Percentiles rank a stretch among this genome's conserved stretches.
Conservation (phyloP, 108 stramenopile genomes). For the Hondaea fermentalgiana region DNA sequence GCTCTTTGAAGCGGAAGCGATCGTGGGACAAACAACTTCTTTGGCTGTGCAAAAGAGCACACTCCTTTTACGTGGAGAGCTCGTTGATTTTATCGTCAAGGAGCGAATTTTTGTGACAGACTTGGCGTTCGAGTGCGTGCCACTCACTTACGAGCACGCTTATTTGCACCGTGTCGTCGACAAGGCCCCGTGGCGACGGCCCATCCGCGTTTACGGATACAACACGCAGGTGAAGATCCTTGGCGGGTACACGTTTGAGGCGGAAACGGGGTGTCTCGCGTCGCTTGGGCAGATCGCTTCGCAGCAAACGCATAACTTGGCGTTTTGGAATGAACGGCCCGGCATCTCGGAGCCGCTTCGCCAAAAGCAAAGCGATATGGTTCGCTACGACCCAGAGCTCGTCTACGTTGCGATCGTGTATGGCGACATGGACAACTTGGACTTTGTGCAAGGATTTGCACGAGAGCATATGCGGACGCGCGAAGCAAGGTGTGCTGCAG, state of each 20-base stretch:
- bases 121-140: conserved; percentile 16
- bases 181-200: conserved; percentile 9
- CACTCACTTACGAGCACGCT: neutral
- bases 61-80: neutral
- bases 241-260: conserved; percentile 23
- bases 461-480: neutral
- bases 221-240: neutral
- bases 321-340: neutral
- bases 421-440: conserved; percentile 28
- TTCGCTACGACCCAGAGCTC: neutral
- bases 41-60: neutral
- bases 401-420: conserved; percentile 17
- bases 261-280: conserved; percentile 18
- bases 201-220: conserved; percentile 26
- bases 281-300: conserved; percentile 20
- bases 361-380: neutral
- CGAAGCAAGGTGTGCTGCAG: neutral
- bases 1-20: neutral
- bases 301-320: neutral
- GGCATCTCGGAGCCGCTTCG: neutral
- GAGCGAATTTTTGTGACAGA: conserved; percentile 11
- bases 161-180: neutral
- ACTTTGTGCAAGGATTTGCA: neutral
- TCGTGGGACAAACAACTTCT: neutral
- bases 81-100: conserved; percentile 21